Conservation (phyloP, 805 yeast genomes). For the Teunomyces funiuensis region DNA sequence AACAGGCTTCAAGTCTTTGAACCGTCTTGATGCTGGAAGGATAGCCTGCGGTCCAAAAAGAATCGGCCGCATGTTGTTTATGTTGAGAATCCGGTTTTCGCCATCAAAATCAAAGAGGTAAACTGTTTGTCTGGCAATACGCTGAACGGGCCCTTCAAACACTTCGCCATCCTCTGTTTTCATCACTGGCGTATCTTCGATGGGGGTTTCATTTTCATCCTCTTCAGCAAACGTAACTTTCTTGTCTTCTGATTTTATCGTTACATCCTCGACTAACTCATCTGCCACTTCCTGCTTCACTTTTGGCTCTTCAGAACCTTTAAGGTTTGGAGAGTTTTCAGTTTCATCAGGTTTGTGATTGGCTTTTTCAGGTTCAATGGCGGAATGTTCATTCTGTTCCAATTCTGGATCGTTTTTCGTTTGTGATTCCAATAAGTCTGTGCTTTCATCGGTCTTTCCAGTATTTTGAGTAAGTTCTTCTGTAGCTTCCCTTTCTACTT, state of each 20-base stretch:
- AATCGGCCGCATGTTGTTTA: conserved; percentile 24
- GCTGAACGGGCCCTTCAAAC: conserved; percentile 70
- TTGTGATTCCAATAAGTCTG: no score
- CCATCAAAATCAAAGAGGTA: conserved; percentile 51
- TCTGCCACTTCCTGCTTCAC: neutral
- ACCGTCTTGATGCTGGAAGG: conserved; percentile 52
- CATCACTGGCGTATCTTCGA: neutral
- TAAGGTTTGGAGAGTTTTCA: neutral
- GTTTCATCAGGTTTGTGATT: neutral
- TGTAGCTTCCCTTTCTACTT: no score
- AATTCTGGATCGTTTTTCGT: no score
- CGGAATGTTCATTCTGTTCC: no score
- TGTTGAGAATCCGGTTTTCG: conserved; percentile 21
- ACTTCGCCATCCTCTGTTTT: conserved; percentile 6
- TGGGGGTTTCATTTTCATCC: neutral
- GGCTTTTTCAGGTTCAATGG: no score
- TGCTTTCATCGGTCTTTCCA: no score
- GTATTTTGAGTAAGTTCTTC: no score
- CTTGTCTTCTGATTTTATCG: conserved; percentile 2
- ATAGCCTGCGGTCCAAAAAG: conserved; percentile 64
- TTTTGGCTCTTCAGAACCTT: neutral
- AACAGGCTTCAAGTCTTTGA: conserved; percentile 54
- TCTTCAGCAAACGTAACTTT: neutral
- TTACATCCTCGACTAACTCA: neutral
- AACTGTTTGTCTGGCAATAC: conserved; percentile 54